Conservation (phyloP, 108 stramenopile species). For the Aurantiochytrium sp. region DNA sequence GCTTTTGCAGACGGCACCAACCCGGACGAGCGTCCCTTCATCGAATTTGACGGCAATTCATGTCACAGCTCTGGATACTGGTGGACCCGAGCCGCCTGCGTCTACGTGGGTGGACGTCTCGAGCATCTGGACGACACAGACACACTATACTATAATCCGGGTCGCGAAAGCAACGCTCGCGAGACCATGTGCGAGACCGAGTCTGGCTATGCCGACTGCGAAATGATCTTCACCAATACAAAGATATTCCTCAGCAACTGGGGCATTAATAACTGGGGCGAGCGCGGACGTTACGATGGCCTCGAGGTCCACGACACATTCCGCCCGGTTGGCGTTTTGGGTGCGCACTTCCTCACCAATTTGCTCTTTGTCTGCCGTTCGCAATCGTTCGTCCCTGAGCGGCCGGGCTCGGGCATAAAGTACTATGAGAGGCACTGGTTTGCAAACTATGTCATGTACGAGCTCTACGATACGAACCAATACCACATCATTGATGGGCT, state of each 20-base stretch:
- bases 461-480: not conserved
- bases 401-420: not conserved
- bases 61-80: not conserved
- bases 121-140: not conserved
- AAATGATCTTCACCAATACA: not conserved
- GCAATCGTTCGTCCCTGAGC: not conserved
- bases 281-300: not conserved
- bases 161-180: not conserved
- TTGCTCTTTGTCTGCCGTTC: not conserved
- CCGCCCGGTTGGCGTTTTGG: not conserved
- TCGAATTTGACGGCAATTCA: not conserved
- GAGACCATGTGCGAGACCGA: not conserved
- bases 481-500: not conserved
- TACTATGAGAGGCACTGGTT: too few relatives aligned
- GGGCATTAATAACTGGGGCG: not conserved
- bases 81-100: not conserved
- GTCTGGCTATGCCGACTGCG: not conserved
- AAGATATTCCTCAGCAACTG: not conserved
- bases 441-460: not conserved
- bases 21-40: not conserved
- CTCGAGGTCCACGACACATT: not conserved
- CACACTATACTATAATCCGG: not conserved
- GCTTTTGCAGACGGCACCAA: too few relatives aligned
- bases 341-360: not conserved
- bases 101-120: not conserved